A percentile compares a stretch with the other conserved stretches of the same genome.
phyloP scores from a whole-genome alignment of 768 basidiomycete genomes.

The Gymnopilus dilepis region DNA sequence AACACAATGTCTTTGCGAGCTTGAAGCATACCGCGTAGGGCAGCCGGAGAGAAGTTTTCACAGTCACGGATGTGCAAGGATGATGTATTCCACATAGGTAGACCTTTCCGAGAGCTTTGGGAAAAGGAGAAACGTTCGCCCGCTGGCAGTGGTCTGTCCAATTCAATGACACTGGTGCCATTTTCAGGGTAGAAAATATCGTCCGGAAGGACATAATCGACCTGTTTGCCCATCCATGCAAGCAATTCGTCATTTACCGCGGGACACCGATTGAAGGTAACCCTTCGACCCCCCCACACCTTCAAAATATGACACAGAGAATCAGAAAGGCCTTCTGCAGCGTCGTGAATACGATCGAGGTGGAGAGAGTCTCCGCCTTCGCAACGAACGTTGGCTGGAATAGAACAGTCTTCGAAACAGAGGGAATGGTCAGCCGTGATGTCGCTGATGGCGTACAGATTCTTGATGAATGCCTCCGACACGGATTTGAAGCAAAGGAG shows the following conservation, averaged over 20 bases:
- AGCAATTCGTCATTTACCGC: not conserved
- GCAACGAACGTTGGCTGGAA: no score
- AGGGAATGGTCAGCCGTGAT: no score
- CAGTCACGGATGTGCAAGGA: not conserved
- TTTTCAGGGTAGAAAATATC: no score
- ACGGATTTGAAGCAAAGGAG: not conserved
- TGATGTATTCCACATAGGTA: not conserved
- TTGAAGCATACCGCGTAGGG: not conserved
- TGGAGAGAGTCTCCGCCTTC: no score
- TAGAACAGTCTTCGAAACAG: no score
- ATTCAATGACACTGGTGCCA: no score
- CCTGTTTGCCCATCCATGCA: not conserved
- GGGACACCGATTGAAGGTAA: not conserved
- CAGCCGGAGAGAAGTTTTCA: not conserved
- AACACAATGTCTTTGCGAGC: not conserved
- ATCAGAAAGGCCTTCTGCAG: not conserved
- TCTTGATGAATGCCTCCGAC: not conserved
- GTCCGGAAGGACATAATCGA: no score
- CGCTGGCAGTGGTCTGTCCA: no score
- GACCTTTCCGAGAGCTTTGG: not conserved
- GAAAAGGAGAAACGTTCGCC: no score
- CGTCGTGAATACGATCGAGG: not conserved
- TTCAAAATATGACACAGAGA: not conserved
- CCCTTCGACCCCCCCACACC: not conserved
- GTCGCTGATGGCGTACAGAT: not conserved